Conservation (phyloP, 805 yeast genomes). For the Candida schatavii region DNA sequence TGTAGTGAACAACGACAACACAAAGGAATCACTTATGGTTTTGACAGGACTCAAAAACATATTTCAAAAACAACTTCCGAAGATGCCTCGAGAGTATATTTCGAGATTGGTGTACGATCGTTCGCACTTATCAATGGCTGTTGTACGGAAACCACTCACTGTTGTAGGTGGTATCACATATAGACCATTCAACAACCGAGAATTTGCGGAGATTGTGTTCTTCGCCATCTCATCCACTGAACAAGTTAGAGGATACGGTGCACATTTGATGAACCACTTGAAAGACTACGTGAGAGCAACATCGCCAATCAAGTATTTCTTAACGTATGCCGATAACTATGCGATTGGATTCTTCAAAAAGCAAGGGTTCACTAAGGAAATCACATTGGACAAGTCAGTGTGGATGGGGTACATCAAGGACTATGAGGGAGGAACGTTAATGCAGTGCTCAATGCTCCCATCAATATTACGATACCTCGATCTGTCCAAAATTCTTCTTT, state of each 20-base stretch:
- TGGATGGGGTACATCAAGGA: conserved; percentile 99
- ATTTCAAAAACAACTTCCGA: conserved; percentile 95
- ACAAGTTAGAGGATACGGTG: conserved; percentile 98
- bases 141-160: conserved; percentile 85
- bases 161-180: conserved; percentile 98
- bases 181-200: conserved; percentile 85
- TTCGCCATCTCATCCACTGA: conserved; percentile 98
- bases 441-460: conserved; percentile 96
- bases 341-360: conserved; percentile 98
- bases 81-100: conserved; percentile 97
- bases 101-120: conserved; percentile 92
- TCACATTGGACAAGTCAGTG: conserved; percentile 73
- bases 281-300: conserved; percentile 93
- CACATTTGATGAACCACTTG: conserved; percentile 95
- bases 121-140: conserved; percentile 93
- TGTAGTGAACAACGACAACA: conserved; percentile 93
- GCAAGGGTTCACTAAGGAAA: conserved; percentile 96
- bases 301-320: conserved; percentile 76
- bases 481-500: conserved; percentile 74
- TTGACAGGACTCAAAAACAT: conserved; percentile 93
- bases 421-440: conserved; percentile 97
- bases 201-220: conserved; percentile 96
- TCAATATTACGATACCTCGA: conserved; percentile 78
- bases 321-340: conserved; percentile 97
- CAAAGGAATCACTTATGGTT: conserved; percentile 83